These are phyloP conservation scores for Whalleya microplaca DNA, from an alignment of 2,329 filamentous ascomycete species.

Conservation along the genomic window DNA sequence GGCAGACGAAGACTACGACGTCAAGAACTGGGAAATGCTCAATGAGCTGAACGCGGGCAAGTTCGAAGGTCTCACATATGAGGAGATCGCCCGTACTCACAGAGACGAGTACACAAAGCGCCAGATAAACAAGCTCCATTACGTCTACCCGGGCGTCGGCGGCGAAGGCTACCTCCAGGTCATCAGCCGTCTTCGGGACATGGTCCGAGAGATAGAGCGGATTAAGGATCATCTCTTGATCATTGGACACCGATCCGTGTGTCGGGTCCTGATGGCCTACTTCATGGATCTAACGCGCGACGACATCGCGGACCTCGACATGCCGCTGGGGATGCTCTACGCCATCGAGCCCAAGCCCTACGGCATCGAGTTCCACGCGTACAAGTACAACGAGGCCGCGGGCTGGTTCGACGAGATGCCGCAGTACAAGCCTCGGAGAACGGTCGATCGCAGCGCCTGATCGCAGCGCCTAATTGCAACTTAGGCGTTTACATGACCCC, in stretches of 20 bases:
- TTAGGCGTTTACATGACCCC: constrained; percentile 4
- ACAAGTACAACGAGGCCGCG: constrained; percentile 78
- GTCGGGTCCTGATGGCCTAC: constrained; percentile 90
- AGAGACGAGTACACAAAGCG: constrained; percentile 83
- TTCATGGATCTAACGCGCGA: constrained; percentile 91
- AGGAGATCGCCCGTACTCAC: constrained; percentile 79
- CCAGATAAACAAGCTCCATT: constrained; percentile 85
- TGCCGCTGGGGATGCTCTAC: constrained; percentile 91
- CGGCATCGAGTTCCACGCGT: constrained; percentile 95
- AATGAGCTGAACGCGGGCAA: constrained; percentile 93
- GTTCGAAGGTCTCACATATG: constrained; percentile 95
- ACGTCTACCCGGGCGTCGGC: constrained; percentile 94
- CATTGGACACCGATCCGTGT: constrained; percentile 89
- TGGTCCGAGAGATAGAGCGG: constrained; percentile 95
- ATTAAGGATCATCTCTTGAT: constrained; percentile 95
- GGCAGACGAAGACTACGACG: constrained; percentile 88
- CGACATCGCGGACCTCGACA: constrained; percentile 91
- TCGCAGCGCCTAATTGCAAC: too few relatives aligned
- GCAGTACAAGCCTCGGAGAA: constrained; percentile 76
- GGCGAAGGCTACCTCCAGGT: constrained; percentile 97
- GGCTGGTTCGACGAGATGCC: constrained; percentile 85
- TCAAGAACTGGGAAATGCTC: constrained; percentile 97
- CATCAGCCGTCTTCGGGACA: constrained; percentile 90
- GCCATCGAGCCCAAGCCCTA: constrained; percentile 97
- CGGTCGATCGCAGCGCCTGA: constrained; percentile 46